Conservation (phyloP, 306 rosid species). For the Castanea mollissima region DNA sequence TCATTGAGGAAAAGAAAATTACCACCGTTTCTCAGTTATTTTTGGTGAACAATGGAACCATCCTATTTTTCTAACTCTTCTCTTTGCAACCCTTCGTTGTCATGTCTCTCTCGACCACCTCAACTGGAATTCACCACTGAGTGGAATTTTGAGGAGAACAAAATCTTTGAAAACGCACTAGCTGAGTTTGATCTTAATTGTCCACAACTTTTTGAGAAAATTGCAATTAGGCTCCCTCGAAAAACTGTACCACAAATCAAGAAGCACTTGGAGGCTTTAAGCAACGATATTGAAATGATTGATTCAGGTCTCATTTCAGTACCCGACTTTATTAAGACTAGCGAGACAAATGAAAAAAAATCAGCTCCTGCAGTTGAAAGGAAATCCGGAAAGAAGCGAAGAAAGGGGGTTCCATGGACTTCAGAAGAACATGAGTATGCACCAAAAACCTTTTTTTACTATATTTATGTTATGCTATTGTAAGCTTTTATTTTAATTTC, state of each 20-base stretch:
- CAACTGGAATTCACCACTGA: neutral
- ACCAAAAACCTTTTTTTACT: neutral
- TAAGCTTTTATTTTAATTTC: no score
- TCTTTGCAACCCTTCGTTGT: no score
- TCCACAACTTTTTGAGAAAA: neutral
- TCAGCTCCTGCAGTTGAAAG: neutral
- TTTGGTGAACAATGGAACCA: no score
- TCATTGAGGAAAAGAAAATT: no score
- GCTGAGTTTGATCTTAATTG: neutral
- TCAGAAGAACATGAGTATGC: slow-evolving; percentile 2
- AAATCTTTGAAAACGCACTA: neutral
- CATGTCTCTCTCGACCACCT: no score
- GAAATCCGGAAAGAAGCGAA: slow-evolving; percentile 1
- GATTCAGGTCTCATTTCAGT: slow-evolving; percentile 3
- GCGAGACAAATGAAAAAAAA: neutral
- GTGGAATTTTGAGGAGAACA: slow-evolving; percentile 12
- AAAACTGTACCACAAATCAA: neutral
- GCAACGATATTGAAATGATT: slow-evolving; percentile 7
- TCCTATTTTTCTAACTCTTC: no score
- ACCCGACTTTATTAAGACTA: neutral
- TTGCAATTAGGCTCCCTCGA: neutral
- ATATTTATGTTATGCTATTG: no score
- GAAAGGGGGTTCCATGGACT: neutral
- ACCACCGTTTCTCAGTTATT: no score
- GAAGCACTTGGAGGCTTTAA: neutral